Base-by-base conservation (phyloP, 1,139 yeast genomes). In the Blastobotrys apis region DNA sequence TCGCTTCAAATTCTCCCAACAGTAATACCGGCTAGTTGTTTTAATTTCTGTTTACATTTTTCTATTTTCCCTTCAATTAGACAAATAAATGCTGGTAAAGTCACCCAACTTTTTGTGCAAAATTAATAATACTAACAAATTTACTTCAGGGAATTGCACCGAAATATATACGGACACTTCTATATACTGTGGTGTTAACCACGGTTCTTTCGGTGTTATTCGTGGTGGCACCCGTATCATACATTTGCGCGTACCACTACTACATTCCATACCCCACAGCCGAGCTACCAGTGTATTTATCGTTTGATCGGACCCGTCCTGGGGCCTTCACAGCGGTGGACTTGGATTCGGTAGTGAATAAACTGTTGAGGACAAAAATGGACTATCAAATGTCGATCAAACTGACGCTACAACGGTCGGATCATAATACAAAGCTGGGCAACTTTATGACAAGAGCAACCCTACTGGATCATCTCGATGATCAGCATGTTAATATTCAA, bases 381-480 rank as follows among this genome's bases (percentile, higher is more conserved):
- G 56, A 56, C 21, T 66, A 66, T 45, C 42, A 51, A 20, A 51
- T 66, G 12, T 48, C 48, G 3, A 52, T 66, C 9, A 52, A 49
- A 23, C 52, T 67, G 23, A 52, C 47, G 21, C 43, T 65, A 37
- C 71, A 70, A 1, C 52, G 66, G 21, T 53, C 56, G 22, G 44
- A 41, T 2, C 49, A 52, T 36, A 67, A 67, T 47, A 49, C 48
- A 29, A 50, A 51, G n/a, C 33, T 57, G 27, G 69, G 69, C 26
- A 66, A 66, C 47, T 66, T 67, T 47, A 58, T 61, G 59, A 55
- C 61, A 20, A 43, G 52, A 4, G 44, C 51, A 15, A 43, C 53
- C 6, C 43, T 51, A 34, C 47, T 47, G 16, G 47, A 48, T 22
- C 26, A 23, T 10, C 26, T 23, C 9, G 9, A 6, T 6, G 26